Evolutionary conservation across 306 rosid species (phyloP).

Genomic region (Spatholobus suberectus): DNA sequence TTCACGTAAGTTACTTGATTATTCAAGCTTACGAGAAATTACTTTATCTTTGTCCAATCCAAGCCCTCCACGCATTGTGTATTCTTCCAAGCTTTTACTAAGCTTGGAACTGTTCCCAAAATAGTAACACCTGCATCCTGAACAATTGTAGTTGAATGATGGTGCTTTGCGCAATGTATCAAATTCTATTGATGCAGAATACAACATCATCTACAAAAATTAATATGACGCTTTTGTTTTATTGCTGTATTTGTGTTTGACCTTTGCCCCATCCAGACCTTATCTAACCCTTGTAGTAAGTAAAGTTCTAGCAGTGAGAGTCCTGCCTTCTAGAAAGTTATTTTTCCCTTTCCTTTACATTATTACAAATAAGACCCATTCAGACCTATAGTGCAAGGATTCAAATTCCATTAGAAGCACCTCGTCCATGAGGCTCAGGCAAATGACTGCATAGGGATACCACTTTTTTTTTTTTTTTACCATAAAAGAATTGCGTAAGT

Average conservation of each 20-base stretch:
- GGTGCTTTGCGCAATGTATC: neutral
- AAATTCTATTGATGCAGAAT: neutral
- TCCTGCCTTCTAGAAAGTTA: neutral
- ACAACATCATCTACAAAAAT: neutral
- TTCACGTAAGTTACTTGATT: neutral
- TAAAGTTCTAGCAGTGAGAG: neutral
- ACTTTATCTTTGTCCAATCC: constrained; percentile 95
- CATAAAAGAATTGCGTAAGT: neutral
- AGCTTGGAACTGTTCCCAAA: constrained; percentile 97
- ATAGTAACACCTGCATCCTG: constrained; percentile 93
- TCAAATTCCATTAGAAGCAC: neutral
- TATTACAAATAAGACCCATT: neutral
- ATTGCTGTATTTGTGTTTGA: neutral
- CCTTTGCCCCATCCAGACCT: neutral
- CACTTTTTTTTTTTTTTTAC: neutral
- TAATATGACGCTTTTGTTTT: neutral
- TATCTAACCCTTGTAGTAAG: neutral
- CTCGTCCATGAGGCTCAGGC: neutral
- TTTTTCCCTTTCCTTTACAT: neutral
- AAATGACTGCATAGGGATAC: neutral
- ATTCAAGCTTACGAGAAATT: constrained; percentile 31
- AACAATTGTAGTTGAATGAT: constrained; percentile 34
- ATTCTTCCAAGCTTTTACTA: constrained; percentile 93
- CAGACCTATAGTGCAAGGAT: neutral
- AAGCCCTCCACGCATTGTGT: constrained; percentile 84